Base-by-base conservation (phyloP, 139 green algal species). In the Picochlorum sp. region DNA sequence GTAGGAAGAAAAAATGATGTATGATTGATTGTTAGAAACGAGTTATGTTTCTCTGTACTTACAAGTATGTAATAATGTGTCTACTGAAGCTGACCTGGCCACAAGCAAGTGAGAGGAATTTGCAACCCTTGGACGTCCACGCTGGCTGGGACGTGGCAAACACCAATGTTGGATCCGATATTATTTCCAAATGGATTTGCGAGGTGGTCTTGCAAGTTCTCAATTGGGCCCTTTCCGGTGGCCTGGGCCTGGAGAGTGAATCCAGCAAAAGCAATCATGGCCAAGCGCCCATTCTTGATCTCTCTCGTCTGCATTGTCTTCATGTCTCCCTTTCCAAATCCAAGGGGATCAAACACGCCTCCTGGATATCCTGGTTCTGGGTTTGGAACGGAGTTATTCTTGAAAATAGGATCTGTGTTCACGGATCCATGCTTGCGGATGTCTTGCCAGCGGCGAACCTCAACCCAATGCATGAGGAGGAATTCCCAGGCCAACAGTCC, bases 51-150 rank as follows among this genome's bases (percentile, higher is more conserved):
- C 16, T 54, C 47, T 20, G 32, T 62, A 21, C 2, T 62, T n/a
- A n/a, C n/a, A n/a, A n/a, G n/a, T n/a, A 50, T 30, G 45, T 50
- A 20, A 50, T 50, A 50, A 50, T 50, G 14, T 50, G 15, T 20
- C 47, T 59, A 59, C 13, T 59, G 51, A 32, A 76, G 49, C 64
- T 82, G 73, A 68, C 72, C 80, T 23, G 83, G 83, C 83, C 83
- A 89, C 66, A 89, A 66, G 79, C 83, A 89, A 56, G 77, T 80
- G 28, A 87, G 73, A 41, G 84, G 84, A 67, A 91, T 89, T 61
- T 41, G 69, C 28, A 91, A 45, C 20, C 84, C 84, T 75, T 85
- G 61, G 32, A 91, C 84, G 56, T 91, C 71, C 28, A 87, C 77
- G n/a, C 57, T 71, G 46, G 45, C 47, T 16, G 84, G 84, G 21